Evolutionary conservation across 768 basidiomycete genomes (phyloP).

Genomic region (Epithele typhae): DNA sequence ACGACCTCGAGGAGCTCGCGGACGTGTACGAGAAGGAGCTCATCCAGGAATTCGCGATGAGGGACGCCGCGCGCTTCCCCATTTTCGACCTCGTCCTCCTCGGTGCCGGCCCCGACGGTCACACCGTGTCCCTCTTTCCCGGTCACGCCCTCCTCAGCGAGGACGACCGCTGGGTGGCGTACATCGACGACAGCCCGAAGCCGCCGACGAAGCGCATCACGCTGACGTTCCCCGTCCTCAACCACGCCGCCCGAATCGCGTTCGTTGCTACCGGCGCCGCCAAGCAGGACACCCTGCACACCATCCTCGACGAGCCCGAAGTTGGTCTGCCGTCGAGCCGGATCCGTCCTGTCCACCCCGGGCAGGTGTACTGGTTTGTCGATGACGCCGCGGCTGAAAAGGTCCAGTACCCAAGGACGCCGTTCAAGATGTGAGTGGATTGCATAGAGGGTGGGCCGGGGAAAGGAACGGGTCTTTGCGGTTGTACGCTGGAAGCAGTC

Average conservation of each 20-base stretch:
- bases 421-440: slow-evolving; percentile 48
- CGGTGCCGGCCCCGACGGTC: slow-evolving; percentile 97
- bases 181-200: slow-evolving; percentile 90
- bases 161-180: slow-evolving; percentile 91
- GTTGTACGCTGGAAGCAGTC: slow-evolving; percentile 17
- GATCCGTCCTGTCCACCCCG: slow-evolving; percentile 74
- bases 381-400: slow-evolving; percentile 78
- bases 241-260: slow-evolving; percentile 81
- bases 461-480: slow-evolving; percentile 48
- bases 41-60: slow-evolving; percentile 87
- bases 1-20: slow-evolving; percentile 75
- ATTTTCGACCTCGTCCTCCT: slow-evolving; percentile 96
- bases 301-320: slow-evolving; percentile 79
- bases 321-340: slow-evolving; percentile 75
- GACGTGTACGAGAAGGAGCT: slow-evolving; percentile 82
- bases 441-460: slow-evolving; percentile 50
- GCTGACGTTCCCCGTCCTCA: slow-evolving; percentile 87
- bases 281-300: slow-evolving; percentile 72
- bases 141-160: slow-evolving; percentile 83
- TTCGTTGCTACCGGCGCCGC: slow-evolving; percentile 85
- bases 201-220: slow-evolving; percentile 89
- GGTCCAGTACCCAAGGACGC: slow-evolving; percentile 50
- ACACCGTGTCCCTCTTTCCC: slow-evolving; percentile 97
- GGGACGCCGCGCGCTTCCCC: slow-evolving; percentile 93
- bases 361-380: slow-evolving; percentile 92